A percentile compares a stretch with the other conserved stretches of the same genome.
Conservation (phyloP, 1,284 basidiomycete species). For the Sporisorium graminicola region DNA sequence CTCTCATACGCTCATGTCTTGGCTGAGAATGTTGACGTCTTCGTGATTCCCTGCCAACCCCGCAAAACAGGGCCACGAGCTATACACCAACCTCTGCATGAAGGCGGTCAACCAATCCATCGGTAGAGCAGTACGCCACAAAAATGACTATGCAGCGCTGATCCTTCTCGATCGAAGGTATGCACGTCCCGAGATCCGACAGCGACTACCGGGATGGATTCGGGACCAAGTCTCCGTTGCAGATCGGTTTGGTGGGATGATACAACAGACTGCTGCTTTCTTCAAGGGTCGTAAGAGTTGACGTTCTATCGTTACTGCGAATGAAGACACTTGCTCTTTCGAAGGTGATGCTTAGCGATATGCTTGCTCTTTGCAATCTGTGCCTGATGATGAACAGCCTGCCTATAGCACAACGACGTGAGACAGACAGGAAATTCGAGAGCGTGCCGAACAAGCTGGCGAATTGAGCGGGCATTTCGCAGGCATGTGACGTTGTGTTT, state of each 20-base stretch:
- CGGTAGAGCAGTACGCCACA: conserved; percentile 74
- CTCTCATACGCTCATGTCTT: background rate
- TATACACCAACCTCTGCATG: conserved; percentile 77
- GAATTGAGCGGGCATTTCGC: too few relatives aligned
- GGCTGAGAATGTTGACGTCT: background rate
- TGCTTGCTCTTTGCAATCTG: too few relatives aligned
- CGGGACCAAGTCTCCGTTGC: conserved; percentile 76
- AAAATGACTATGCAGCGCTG: conserved; percentile 64
- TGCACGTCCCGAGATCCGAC: conserved; percentile 53
- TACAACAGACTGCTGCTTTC: conserved; percentile 75
- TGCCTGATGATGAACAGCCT: background rate
- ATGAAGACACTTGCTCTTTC: background rate
- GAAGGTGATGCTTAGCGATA: background rate
- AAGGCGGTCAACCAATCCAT: conserved; percentile 97
- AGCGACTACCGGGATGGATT: conserved; percentile 74
- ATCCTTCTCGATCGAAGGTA: conserved; percentile 65
- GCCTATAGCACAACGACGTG: background rate
- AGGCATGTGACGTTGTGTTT: background rate
- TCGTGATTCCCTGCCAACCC: background rate
- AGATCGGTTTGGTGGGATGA: conserved; percentile 80
- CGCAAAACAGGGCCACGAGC: conserved; percentile 51
- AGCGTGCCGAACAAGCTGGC: background rate
- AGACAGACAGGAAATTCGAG: background rate
- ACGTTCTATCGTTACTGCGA: background rate
- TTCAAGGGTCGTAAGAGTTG: conserved; percentile 40